These are phyloP conservation scores for Starmerella sp. DNA, from an alignment of 805 yeast genomes.

Conservation along the genomic window DNA sequence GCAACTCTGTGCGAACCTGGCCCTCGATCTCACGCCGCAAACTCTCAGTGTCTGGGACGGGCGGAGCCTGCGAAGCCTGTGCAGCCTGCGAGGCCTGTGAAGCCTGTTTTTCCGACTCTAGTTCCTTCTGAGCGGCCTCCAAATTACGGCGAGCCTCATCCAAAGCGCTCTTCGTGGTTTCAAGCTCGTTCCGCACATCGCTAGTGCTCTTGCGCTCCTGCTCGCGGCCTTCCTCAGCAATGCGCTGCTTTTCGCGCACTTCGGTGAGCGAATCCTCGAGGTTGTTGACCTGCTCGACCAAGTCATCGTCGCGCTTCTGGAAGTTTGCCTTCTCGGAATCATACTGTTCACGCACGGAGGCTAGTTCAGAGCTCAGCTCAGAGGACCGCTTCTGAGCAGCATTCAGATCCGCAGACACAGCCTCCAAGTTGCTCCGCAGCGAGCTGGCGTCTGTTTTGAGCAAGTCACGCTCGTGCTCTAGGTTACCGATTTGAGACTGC, in stretches of 20 bases:
- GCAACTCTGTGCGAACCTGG: background rate
- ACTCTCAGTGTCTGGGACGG: background rate
- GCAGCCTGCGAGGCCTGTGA: background rate
- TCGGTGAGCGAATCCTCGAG: slow-evolving; percentile 21
- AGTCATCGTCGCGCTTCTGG: slow-evolving; percentile 19
- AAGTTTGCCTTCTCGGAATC: slow-evolving; percentile 1
- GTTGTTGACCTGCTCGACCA: slow-evolving; percentile 23
- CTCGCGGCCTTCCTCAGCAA: background rate
- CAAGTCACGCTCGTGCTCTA: background rate
- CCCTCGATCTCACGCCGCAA: background rate
- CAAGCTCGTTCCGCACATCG: background rate
- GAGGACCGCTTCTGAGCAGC: slow-evolving; percentile 11
- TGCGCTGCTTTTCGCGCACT: background rate
- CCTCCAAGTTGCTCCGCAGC: background rate
- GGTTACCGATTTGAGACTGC: slow-evolving; percentile 3
- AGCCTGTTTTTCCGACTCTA: background rate
- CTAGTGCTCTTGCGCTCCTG: background rate
- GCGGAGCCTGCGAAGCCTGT: background rate
- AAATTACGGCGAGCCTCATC: background rate
- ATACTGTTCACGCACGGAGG: background rate
- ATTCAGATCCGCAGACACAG: background rate
- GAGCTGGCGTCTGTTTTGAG: background rate
- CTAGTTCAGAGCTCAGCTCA: slow-evolving; percentile 1
- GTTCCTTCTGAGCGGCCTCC: background rate
- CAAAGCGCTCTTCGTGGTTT: background rate